Base-by-base conservation (phyloP, 257 asterid genomes). In the Eucommia ulmoides region DNA sequence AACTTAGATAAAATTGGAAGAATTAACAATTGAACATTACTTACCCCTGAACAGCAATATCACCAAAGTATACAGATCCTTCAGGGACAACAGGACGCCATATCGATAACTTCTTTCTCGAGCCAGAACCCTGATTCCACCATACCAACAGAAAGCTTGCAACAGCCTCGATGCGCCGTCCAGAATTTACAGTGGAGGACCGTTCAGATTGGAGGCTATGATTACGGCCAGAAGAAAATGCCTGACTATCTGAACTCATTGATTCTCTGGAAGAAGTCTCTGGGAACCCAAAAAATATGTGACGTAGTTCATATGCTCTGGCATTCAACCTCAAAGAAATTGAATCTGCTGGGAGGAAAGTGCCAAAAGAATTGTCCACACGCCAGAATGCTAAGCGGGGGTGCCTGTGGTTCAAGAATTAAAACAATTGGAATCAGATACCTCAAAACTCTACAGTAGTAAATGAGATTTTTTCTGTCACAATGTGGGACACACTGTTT, bases 111-210 rank as follows among this genome's bases (percentile, higher is more conserved):
- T 74, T 76, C 73, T 80, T 89, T 66, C 98, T 81, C 51, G 93
- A 80, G 58, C 86, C 86, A 59, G 88, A 85, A 50, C 94, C 96
- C 74, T 85, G 92, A 68, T 89, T 89, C 93, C 88, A 89, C 98
- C 98, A 89, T 60, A 89, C 74, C 71, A 85, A 67, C 60, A 63
- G 71, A 68, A 78, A 89, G 58, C 93, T 78, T 17, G 96, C 94
- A 67, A 82, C 83, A 21, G 83, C 80, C 71, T 83, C 98, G 63
- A 71, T 64, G 58, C 94, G 71, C 69, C 83, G 71, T 12, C 62
- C 72, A 48, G 96, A 82, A 67, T 71, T 81, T 50, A 73, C 70
- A 49, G 78, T 65, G 45, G 94, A 78, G 33, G 83, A 55, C 75
- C 77, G 66, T 48, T 82, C 94, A 22, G 84, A 75, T 60, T 67